phyloP scores from a whole-genome alignment of 345 rosid genomes.

The Eucalyptus erythrocorys region DNA sequence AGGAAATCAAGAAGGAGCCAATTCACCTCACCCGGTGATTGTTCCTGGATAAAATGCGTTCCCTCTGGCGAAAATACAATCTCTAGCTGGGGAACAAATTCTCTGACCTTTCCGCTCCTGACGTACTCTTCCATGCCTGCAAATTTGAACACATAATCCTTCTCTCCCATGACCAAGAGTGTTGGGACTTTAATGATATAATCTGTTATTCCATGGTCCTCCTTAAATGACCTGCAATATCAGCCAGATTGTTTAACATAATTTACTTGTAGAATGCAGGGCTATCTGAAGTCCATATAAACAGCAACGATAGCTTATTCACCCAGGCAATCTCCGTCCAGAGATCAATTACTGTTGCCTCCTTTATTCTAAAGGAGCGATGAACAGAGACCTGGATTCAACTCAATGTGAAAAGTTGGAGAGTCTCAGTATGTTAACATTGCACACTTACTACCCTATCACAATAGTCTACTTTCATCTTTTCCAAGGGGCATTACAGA shows the following conservation, averaged over 20 bases:
- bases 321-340: neutral
- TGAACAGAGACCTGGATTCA: neutral
- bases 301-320: neutral
- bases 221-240: neutral
- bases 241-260: neutral
- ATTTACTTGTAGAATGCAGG: neutral
- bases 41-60: conserved; percentile 3
- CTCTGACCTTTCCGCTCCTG: conserved; percentile 17
- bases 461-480: neutral
- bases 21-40: conserved; percentile 1
- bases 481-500: neutral
- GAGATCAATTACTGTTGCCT: neutral
- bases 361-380: neutral
- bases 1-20: neutral
- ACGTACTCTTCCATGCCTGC: conserved; percentile 41
- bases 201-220: conserved; percentile 1
- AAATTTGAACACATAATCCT: conserved; percentile 38
- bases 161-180: conserved; percentile 34
- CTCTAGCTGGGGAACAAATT: conserved; percentile 34
- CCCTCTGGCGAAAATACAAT: neutral
- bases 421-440: neutral
- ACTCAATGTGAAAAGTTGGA: neutral
- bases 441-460: neutral
- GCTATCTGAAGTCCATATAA: neutral
- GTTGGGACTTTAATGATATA: conserved; percentile 22